phyloP scores from a whole-genome alignment of 2,329 filamentous ascomycete genomes.

The Chaetomium globosum region DNA sequence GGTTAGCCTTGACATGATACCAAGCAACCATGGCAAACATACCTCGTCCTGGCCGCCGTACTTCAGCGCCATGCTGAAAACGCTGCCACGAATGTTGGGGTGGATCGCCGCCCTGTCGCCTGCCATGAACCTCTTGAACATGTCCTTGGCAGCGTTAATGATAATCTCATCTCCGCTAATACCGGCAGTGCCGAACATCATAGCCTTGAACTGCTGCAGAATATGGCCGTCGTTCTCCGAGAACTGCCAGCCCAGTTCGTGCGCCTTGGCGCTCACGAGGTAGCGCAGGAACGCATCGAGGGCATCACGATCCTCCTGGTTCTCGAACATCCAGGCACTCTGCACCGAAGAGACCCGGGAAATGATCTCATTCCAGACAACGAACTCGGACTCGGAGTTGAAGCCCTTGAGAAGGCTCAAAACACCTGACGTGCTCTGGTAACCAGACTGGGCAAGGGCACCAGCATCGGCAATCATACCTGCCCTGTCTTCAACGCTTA shows the following conservation, averaged over 20 bases:
- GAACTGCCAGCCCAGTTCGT: slow-evolving; percentile 87
- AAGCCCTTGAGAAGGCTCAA: slow-evolving; percentile 85
- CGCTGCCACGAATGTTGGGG: slow-evolving; percentile 84
- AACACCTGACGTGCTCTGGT: slow-evolving; percentile 89
- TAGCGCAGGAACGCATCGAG: slow-evolving; percentile 82
- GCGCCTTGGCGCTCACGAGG: slow-evolving; percentile 76
- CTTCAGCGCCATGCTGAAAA: slow-evolving; percentile 81
- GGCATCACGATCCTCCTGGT: slow-evolving; percentile 70
- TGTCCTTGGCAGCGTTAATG: slow-evolving; percentile 78
- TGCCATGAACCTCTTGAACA: slow-evolving; percentile 81
- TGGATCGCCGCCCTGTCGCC: slow-evolving; percentile 83
- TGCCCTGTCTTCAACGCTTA: slow-evolving; percentile 87
- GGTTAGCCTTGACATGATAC: slow-evolving; percentile 32
- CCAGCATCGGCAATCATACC: slow-evolving; percentile 95
- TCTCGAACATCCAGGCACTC: slow-evolving; percentile 86
- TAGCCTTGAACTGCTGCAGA: slow-evolving; percentile 89
- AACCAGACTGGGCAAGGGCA: slow-evolving; percentile 84
- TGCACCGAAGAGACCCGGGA: slow-evolving; percentile 77
- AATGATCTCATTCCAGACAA: slow-evolving; percentile 93
- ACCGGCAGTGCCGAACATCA: slow-evolving; percentile 85
- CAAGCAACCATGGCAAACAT: slow-evolving; percentile 37
- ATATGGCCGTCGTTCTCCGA: slow-evolving; percentile 83
- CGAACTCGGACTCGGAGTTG: slow-evolving; percentile 80
- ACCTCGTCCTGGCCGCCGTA: slow-evolving; percentile 83
- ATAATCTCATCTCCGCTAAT: slow-evolving; percentile 77